Conservation (phyloP, 2,329 filamentous ascomycete species). For the Paracamarosporium sp. region DNA sequence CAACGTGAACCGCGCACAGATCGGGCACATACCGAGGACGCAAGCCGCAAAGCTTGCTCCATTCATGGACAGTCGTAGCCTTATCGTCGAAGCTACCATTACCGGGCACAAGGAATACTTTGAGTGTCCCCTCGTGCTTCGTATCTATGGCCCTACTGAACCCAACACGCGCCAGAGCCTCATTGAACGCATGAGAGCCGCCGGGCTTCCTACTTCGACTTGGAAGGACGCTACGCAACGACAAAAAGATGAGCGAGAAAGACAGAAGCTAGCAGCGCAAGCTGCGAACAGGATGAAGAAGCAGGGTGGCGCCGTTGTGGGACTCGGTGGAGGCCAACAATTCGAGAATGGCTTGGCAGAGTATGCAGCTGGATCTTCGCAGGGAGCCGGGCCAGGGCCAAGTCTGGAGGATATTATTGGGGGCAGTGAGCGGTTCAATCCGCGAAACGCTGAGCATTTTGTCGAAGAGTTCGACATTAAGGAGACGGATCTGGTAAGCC, state of each 20-base stretch:
- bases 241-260: constrained; percentile 59
- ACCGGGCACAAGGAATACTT: constrained; percentile 70
- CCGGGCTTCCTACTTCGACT: constrained; percentile 62
- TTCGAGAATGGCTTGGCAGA: constrained; percentile 32
- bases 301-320: constrained; percentile 41
- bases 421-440: constrained; percentile 71
- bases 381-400: constrained; percentile 46
- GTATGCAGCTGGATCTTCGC: constrained; percentile 32
- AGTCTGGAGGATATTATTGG: constrained; percentile 70
- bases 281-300: constrained; percentile 39
- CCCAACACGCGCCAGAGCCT: constrained; percentile 60
- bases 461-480: constrained; percentile 74
- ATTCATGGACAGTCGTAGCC: constrained; percentile 63
- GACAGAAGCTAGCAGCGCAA: constrained; percentile 54
- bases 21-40: constrained; percentile 76
- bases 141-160: constrained; percentile 72
- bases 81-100: constrained; percentile 73
- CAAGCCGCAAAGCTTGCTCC: constrained; percentile 75
- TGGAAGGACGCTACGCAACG: constrained; percentile 49
- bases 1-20: constrained; percentile 76
- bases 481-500: constrained; percentile 66
- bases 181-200: constrained; percentile 67
- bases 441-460: constrained; percentile 68
- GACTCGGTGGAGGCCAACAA: constrained; percentile 35
- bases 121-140: constrained; percentile 75